Evolutionary conservation across 2,329 filamentous ascomycete genomes (phyloP).

Genomic region (Dothideomycetes sp.): DNA sequence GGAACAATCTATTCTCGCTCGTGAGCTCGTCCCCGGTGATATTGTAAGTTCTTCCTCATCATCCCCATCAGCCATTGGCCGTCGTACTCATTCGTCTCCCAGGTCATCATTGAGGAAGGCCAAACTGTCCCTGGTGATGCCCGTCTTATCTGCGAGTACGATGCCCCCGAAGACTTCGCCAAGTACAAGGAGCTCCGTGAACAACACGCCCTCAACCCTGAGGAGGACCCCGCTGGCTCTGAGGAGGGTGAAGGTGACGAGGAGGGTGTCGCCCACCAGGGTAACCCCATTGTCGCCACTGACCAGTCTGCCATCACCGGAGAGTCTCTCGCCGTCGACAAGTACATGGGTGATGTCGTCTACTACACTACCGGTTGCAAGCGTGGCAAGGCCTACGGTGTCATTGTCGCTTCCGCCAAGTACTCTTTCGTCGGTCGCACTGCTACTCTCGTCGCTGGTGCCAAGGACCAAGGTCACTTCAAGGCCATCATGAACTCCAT

Average conservation of each 20-base stretch:
- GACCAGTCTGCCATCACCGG: constrained; percentile 76
- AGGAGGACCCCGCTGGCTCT: constrained; percentile 50
- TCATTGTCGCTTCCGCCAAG: constrained; percentile 58
- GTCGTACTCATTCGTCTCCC: constrained; percentile 18
- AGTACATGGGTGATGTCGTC: constrained; percentile 66
- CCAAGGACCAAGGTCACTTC: constrained; percentile 68
- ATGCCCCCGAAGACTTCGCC: constrained; percentile 56
- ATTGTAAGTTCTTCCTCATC: constrained; percentile 46
- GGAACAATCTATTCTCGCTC: constrained; percentile 60
- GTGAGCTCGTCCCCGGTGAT: constrained; percentile 67
- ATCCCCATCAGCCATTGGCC: not conserved
- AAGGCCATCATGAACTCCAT: constrained; percentile 80
- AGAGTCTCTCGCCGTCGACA: constrained; percentile 69
- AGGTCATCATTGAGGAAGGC: constrained; percentile 65
- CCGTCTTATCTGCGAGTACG: constrained; percentile 64
- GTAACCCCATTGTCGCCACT: constrained; percentile 59
- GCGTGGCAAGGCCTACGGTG: constrained; percentile 65
- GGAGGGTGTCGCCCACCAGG: constrained; percentile 51
- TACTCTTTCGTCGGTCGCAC: constrained; percentile 71
- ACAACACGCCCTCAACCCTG: constrained; percentile 43
- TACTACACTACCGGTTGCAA: constrained; percentile 79
- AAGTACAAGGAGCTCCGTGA: constrained; percentile 56
- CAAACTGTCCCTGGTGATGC: constrained; percentile 60
- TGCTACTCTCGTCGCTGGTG: constrained; percentile 63
- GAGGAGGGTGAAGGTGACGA: constrained; percentile 49